Base-by-base conservation (phyloP, 306 rosid species). In the Rubus parviflorus region DNA sequence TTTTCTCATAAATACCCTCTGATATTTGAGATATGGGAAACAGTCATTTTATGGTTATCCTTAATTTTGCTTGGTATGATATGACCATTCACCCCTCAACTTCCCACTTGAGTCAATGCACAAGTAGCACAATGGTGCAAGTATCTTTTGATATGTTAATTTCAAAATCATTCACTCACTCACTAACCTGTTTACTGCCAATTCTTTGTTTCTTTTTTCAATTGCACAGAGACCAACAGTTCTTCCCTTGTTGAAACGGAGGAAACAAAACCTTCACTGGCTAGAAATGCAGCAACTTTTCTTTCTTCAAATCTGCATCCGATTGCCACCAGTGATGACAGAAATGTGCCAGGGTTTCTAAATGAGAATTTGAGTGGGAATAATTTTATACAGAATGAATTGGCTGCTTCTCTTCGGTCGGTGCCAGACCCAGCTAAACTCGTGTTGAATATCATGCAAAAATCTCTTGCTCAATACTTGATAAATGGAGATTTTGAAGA, bases 341-440 rank as follows among this genome's bases (percentile, higher is more conserved):
- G 71, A 81, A 71, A 53, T 70, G 72, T 77, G 63, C 76, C 64
- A 48, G 63, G 69, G 68, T 20, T 63, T 75, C 40, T 73, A 25
- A 62, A 71, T 51, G 82, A 71, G 70, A 78, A 73, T 49, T 62
- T 67, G 66, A 75, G 78, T 69, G 77, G 72, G 70, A 57, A 52
- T 25, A 65, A 71, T 64, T 60, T 68, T 66, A 56, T 62, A 8
- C 67, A 23, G 53, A 61, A 22, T 35, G 85, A 68, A 77, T 67
- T 80, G 43, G 43, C 62, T 15, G 5, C n/a, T 17, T 13, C 5
- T 43, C 76, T 89, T 76, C 73, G 79, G 77, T 73, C 10, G 68
- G 67, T 75, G 78, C n/a, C 64, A 40, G 83, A 85, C 73, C 88
- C 89, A 46, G 84, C 89, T 74, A 74, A 81, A 75, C 68, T 80